These are phyloP conservation scores for Ettlia oleoabundans DNA, from an alignment of 139 green algal species.

Conservation along the genomic window DNA sequence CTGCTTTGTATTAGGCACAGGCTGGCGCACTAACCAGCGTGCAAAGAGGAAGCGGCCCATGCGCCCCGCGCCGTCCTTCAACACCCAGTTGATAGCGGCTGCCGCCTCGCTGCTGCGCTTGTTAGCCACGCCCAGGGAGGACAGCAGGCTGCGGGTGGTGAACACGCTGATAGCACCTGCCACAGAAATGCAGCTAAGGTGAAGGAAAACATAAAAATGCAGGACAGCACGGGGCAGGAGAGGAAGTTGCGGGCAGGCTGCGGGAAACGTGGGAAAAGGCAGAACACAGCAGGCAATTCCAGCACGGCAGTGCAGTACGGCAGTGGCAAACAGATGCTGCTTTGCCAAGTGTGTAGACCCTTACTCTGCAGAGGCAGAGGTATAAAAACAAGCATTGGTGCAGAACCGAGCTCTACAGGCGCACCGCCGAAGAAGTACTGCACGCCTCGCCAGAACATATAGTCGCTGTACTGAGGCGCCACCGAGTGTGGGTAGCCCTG, in stretches of 20 bases:
- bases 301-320: not conserved
- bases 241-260: not conserved
- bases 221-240: not conserved
- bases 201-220: too few species aligned
- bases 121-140: constrained; percentile 71
- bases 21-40: constrained; percentile 55
- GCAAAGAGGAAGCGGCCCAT: constrained; percentile 90
- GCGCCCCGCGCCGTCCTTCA: constrained; percentile 86
- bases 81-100: constrained; percentile 91
- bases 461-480: constrained; percentile 76
- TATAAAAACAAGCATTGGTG: not conserved
- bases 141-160: constrained; percentile 80
- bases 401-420: constrained; percentile 37
- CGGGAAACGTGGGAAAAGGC: not conserved
- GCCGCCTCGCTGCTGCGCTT: constrained; percentile 58
- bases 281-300: not conserved
- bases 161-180: constrained; percentile 37
- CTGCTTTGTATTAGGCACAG: not conserved
- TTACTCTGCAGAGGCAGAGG: not conserved
- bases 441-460: constrained; percentile 86
- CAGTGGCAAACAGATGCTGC: not conserved
- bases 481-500: constrained; percentile 81
- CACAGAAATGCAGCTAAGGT: not conserved
- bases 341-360: not conserved
- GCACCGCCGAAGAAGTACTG: constrained; percentile 92